Percentiles rank a stretch among this genome's conserved stretches.
Evolutionary conservation across 2,329 filamentous ascomycete genomes (phyloP).

Genomic region (Colletotrichum scovillei): DNA sequence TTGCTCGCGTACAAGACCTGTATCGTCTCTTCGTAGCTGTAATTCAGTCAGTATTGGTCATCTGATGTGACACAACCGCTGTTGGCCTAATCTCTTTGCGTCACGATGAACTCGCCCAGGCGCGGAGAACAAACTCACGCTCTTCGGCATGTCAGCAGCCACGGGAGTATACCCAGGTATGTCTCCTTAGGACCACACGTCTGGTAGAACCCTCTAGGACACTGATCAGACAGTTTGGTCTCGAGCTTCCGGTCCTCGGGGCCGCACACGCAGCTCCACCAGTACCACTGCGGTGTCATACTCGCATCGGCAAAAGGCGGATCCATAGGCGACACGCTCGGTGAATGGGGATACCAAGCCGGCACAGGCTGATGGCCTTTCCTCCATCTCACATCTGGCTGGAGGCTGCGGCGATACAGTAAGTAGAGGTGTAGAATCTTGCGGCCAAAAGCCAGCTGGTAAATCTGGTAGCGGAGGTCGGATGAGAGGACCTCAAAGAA

Average conservation of each 20-base stretch:
- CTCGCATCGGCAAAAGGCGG: conserved; percentile 29
- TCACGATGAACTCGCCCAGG: not conserved
- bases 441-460: conserved; percentile 32
- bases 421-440: conserved; percentile 34
- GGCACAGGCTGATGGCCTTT: conserved; percentile 35
- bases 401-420: conserved; percentile 31
- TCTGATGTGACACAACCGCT: not conserved
- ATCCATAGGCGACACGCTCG: conserved; percentile 32
- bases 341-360: conserved; percentile 34
- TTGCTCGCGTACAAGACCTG: conserved; percentile 35
- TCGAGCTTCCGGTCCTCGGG: conserved; percentile 31
- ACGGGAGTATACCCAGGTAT: conserved; percentile 29
- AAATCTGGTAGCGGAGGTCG: conserved; percentile 35
- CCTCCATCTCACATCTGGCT: conserved; percentile 32
- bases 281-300: conserved; percentile 34
- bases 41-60: conserved; percentile 4
- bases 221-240: conserved; percentile 29
- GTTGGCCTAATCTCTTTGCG: conserved; percentile 1
- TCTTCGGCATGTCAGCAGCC: conserved; percentile 33
- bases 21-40: conserved; percentile 36
- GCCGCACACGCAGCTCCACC: conserved; percentile 37
- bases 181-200: conserved; percentile 29
- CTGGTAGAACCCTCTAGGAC: conserved; percentile 35
- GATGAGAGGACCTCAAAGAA: conserved; percentile 34
- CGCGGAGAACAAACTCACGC: conserved; percentile 27